Base-by-base conservation (phyloP, 2,329 filamentous ascomycete genomes). In the Epichloe typhina region DNA sequence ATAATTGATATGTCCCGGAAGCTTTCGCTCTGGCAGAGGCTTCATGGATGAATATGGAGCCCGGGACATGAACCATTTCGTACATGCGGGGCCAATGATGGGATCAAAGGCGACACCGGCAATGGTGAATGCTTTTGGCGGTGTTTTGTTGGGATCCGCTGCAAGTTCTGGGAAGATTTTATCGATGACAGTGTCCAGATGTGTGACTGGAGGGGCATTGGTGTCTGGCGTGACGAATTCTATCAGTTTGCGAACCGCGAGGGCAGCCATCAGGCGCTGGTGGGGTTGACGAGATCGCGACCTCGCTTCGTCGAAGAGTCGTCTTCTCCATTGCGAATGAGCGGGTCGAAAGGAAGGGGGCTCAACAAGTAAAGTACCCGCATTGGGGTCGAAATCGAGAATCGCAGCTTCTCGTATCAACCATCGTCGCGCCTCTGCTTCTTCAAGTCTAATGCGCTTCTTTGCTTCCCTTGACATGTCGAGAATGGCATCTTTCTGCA, bases 401-500 rank as follows among this genome's bases (percentile, higher is more conserved):
- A 77, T 66, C 13, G 79, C 63, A 2, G 66, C 61, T 41, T 72
- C 69, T 36, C 66, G 63, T 15, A 66, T 50, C n/a, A 88, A 69
- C 6, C 85, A 66, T 7, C 70, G 60, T 19, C 78, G 67, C 0
- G 80, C 82, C 51, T 78, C 69, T 2, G 69, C 66, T 37, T 78
- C 76, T 47, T 77, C 69, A 2, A 63, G 57, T 3, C 65, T 58
- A 0, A 70, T 66, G 6, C 69, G 72, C 12, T 57, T 58, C 44
- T 74, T 70, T 33, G 78, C 76, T 35, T 73, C 73, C 15, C 70
- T 62, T 1, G 83, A 72, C 47, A 94, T 67, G 0, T 69, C 66
- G 2, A 91, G 66, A 5, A 96, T 72, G 0, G 79, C 72, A 0
- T 75, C 69, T 50, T 82, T 80, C 54, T 79, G 79, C 2, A 97